Evolutionary conservation across 352 stramenopile species (phyloP).

Genomic region (Phytopythium kandeliae): DNA sequence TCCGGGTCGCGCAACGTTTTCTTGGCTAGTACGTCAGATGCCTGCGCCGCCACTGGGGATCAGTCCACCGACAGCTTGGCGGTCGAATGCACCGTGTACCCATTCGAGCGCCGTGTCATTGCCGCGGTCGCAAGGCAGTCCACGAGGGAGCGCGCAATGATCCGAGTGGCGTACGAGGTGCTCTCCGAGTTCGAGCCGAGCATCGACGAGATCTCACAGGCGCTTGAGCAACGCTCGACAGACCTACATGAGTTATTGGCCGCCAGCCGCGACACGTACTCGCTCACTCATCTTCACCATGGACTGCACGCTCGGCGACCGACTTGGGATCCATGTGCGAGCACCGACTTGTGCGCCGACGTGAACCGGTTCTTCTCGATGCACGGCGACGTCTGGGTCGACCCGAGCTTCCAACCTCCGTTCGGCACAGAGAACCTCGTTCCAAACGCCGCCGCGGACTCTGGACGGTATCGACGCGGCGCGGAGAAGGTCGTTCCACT

Average conservation of each 20-base stretch:
- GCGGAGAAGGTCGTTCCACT: neutral
- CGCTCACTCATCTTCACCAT: neutral
- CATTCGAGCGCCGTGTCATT: slow-evolving; percentile 30
- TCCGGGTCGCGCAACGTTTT: slow-evolving; percentile 25
- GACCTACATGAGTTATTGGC: neutral
- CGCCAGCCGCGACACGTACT: neutral
- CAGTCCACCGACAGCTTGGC: slow-evolving; percentile 1
- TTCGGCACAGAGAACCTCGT: neutral
- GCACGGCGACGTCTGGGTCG: slow-evolving; percentile 26
- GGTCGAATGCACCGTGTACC: slow-evolving; percentile 23
- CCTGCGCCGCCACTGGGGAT: neutral
- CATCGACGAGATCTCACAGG: slow-evolving; percentile 5
- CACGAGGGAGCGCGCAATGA: slow-evolving; percentile 23
- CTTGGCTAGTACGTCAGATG: slow-evolving; percentile 2
- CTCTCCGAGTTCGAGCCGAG: slow-evolving; percentile 1
- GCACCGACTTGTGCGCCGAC: slow-evolving; percentile 18
- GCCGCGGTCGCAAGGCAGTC: slow-evolving; percentile 20
- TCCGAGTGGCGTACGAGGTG: slow-evolving; percentile 34
- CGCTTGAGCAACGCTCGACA: neutral
- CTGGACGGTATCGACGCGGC: neutral
- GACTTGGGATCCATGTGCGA: neutral
- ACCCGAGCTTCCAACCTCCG: slow-evolving; percentile 23
- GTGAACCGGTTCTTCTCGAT: slow-evolving; percentile 32
- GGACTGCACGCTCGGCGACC: neutral
- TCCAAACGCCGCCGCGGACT: neutral